Evolutionary conservation across 2,329 filamentous ascomycete species (phyloP).

Genomic region (Apiospora arundinis): DNA sequence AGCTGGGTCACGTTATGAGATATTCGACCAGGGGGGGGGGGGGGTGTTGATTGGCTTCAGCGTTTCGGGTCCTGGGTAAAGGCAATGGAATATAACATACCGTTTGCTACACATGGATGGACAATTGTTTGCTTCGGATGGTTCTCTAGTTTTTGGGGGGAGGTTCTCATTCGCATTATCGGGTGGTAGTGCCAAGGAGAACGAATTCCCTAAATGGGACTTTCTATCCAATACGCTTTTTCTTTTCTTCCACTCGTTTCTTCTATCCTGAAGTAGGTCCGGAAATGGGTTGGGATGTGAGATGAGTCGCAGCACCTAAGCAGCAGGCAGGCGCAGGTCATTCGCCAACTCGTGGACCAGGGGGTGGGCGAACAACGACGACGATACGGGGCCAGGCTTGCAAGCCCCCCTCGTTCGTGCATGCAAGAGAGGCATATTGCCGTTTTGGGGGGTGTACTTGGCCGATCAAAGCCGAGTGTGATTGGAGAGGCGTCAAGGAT

Average conservation of each 20-base stretch:
- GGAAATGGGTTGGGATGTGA: neutral
- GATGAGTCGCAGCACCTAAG: conserved; percentile 9
- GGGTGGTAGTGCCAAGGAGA: neutral
- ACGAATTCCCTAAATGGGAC: neutral
- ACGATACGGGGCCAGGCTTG: neutral
- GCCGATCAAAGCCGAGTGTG: neutral
- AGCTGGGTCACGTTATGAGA: conserved; percentile 7
- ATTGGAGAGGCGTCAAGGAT: neutral
- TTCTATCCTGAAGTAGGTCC: no score
- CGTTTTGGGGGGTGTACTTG: neutral
- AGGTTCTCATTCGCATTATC: neutral
- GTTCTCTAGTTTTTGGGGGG: neutral
- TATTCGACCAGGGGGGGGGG: neutral
- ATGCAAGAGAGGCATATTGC: neutral
- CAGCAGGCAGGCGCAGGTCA: conserved; percentile 7
- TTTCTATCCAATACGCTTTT: neutral
- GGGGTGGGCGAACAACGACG: neutral
- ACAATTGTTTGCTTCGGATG: neutral
- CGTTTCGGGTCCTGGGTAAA: neutral
- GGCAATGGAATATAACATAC: neutral
- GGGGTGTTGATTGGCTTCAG: neutral
- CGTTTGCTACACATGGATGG: neutral
- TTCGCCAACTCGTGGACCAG: neutral
- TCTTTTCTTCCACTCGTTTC: neutral
- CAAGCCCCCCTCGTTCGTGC: neutral